Base-by-base conservation (phyloP, 805 yeast genomes). In the Candida succiphila region DNA sequence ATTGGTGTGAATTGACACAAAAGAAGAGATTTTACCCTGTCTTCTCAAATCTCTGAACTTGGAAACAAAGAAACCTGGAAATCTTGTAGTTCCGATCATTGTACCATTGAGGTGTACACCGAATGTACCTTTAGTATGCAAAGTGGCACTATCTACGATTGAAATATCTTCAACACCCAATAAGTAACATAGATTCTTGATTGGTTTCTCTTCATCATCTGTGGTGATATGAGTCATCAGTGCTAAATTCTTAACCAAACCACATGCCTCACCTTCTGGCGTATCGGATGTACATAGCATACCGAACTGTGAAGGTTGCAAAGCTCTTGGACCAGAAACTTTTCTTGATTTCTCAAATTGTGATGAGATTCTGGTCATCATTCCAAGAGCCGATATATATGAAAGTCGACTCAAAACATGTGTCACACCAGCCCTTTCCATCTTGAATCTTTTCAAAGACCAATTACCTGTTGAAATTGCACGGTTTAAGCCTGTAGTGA, bases 201-300 rank as follows among this genome's bases (percentile, higher is more conserved):
- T 75, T 14, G 98, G 97, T 8, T 69, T 83, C 49, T 89, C 96
- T 56, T 92, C 98, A 48, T 86, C 96, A 59, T 92, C 98, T 1
- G 98, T 89, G 4, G 98, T 92, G 50, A 92, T 92, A 59, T 92
- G 98, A 9, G 98, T 92, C 98, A 92, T 92, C 30, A 92, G 68
- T 2, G 98, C 98, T 56, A 92, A 66, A 54, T 92, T 92, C 61
- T 92, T 92, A 25, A 92, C 98, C 58, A 92, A 71, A 52, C 98
- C 98, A 75, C 98, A 92, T 1, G 98, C 98, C 61, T 92, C 98
- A 69, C 98, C 98, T 71, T 92, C 98, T 1, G 98, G 98, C 0
- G 98, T 92, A 71, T 92, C 98, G 0, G 97, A 84, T 6, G 97
- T 86, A 67, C 98, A 92, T 39, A 92, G 68, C 97, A 92, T 92